Evolutionary conservation across 2,329 filamentous ascomycete species (phyloP).

Genomic region (Fusarium armeniacum): DNA sequence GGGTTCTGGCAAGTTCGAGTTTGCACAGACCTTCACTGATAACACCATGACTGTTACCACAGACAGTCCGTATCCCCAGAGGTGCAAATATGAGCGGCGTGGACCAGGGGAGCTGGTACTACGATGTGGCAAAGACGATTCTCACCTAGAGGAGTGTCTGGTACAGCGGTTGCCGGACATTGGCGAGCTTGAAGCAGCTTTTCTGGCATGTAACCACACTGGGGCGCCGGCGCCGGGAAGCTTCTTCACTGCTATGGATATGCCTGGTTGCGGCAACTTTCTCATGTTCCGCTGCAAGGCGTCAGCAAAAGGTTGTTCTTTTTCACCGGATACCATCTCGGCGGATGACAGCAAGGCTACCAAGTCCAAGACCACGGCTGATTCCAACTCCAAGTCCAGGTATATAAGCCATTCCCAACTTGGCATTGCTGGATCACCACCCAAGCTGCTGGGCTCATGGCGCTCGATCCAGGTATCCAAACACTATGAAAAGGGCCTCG

Average conservation of each 20-base stretch:
- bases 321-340: background rate
- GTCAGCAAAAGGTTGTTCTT: background rate
- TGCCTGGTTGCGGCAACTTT: constrained; percentile 4
- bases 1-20: constrained; percentile 14
- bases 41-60: constrained; percentile 6
- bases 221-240: background rate
- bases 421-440: background rate
- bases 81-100: background rate
- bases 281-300: constrained; percentile 12
- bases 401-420: background rate
- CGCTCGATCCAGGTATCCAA: constrained; percentile 7
- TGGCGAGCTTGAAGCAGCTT: background rate
- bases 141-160: background rate
- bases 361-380: background rate
- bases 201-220: constrained; percentile 10
- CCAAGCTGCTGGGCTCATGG: background rate
- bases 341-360: background rate
- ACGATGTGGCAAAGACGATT: background rate
- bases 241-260: constrained; percentile 14
- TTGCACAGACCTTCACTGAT: constrained; percentile 2
- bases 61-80: constrained; percentile 7
- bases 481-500: constrained; percentile 1
- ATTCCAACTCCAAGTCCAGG: background rate
- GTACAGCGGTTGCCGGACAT: constrained; percentile 10
- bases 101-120: background rate